phyloP scores from a whole-genome alignment of 106 monocot genomes.

The Xerophyta viscosa region DNA sequence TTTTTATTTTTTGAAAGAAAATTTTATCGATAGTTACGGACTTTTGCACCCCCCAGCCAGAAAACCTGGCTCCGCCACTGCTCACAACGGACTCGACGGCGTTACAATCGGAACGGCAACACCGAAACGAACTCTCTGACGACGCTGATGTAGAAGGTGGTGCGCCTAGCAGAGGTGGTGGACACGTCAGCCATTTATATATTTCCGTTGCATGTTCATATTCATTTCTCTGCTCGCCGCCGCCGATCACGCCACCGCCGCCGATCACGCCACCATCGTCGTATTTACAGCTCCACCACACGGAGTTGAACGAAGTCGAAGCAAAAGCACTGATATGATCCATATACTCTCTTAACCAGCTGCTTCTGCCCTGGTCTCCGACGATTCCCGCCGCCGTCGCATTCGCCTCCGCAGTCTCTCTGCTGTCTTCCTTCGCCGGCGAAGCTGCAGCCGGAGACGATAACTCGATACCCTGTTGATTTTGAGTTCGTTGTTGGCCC shows the following conservation, averaged over 20 bases:
- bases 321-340: constrained; percentile 51
- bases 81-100: no score
- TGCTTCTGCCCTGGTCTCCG: constrained; percentile 6
- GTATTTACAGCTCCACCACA: constrained; percentile 35
- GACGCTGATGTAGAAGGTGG: background rate
- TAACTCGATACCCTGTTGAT: background rate
- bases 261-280: constrained; percentile 10
- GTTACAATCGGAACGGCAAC: no score
- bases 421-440: background rate
- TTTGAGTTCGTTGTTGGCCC: background rate
- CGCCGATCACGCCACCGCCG: no score
- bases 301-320: constrained; percentile 64
- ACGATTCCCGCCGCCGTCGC: constrained; percentile 26
- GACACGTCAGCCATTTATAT: background rate
- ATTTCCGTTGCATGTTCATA: background rate
- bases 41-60: no score
- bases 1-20: no score
- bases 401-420: constrained; percentile 39
- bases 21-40: no score
- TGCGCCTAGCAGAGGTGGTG: background rate
- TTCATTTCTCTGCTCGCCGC: background rate
- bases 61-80: no score
- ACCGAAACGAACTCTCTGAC: background rate
- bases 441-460: background rate
- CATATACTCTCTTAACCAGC: constrained; percentile 49